phyloP scores from a whole-genome alignment of 2,329 filamentous ascomycete genomes.

The Colletotrichum costaricense region DNA sequence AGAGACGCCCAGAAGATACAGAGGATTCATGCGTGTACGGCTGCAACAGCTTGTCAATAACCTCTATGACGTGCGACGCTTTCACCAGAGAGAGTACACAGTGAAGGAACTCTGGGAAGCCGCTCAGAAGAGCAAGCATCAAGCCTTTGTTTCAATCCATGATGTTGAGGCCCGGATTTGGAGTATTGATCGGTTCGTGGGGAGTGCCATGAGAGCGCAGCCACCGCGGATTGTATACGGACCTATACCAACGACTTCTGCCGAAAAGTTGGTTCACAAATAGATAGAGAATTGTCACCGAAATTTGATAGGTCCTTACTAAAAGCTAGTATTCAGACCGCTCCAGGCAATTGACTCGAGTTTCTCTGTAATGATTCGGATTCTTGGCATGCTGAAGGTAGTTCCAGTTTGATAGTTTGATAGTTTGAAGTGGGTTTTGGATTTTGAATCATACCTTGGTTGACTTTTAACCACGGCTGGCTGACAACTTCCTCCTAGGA shows the following conservation, averaged over 20 bases:
- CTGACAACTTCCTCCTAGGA: too few species aligned
- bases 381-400: too few species aligned
- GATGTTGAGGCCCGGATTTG: neutral
- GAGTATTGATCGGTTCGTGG: neutral
- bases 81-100: neutral
- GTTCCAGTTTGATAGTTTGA: too few species aligned
- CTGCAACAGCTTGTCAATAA: slow-evolving; percentile 10
- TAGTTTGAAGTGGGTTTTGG: too few species aligned
- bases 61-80: neutral
- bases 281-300: too few species aligned
- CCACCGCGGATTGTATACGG: neutral
- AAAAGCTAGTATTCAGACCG: too few species aligned
- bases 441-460: too few species aligned
- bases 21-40: slow-evolving; percentile 4
- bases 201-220: neutral
- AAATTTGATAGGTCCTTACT: too few species aligned
- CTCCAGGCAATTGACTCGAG: too few species aligned
- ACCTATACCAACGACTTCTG: neutral
- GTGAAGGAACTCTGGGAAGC: slow-evolving; percentile 1
- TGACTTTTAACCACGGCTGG: too few species aligned
- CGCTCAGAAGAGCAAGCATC: neutral
- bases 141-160: neutral
- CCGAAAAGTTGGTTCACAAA: too few species aligned
- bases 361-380: too few species aligned
- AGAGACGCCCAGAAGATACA: neutral